Evolutionary conservation across 2,329 filamentous ascomycete species (phyloP).

Genomic region (Beauveria asiatica): DNA sequence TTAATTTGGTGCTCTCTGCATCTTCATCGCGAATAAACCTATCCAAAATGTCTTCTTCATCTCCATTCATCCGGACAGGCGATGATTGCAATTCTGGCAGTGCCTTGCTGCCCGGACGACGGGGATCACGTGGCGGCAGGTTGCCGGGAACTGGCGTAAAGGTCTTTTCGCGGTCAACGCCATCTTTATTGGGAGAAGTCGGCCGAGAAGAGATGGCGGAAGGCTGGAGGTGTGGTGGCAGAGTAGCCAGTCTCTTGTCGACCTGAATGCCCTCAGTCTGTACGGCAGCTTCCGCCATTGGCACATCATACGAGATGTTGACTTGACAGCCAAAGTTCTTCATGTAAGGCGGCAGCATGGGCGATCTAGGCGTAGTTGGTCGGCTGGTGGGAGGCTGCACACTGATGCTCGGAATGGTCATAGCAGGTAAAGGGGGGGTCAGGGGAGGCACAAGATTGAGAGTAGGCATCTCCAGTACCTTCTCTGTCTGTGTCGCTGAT

Average conservation of each 20-base stretch:
- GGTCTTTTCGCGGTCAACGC: slow-evolving; percentile 26
- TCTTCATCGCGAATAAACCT: slow-evolving; percentile 73
- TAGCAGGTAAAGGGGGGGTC: slow-evolving; percentile 28
- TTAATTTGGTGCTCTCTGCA: slow-evolving; percentile 47
- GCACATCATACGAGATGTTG: slow-evolving; percentile 21
- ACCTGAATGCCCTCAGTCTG: slow-evolving; percentile 91
- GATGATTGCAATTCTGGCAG: slow-evolving; percentile 32
- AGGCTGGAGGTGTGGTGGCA: slow-evolving; percentile 72
- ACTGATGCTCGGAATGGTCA: slow-evolving; percentile 74
- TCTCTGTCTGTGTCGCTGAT: slow-evolving; percentile 54
- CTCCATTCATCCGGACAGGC: slow-evolving; percentile 29
- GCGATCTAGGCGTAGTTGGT: slow-evolving; percentile 68
- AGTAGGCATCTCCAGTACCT: slow-evolving; percentile 12
- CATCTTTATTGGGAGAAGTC: slow-evolving; percentile 38
- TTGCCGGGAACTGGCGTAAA: slow-evolving; percentile 46
- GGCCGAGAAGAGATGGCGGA: slow-evolving; percentile 61
- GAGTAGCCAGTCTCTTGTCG: slow-evolving; percentile 64
- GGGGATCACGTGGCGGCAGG: slow-evolving; percentile 52
- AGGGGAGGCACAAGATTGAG: slow-evolving; percentile 20
- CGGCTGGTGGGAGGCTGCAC: slow-evolving; percentile 82
- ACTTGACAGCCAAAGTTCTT: slow-evolving; percentile 83
- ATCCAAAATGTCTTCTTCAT: slow-evolving; percentile 43
- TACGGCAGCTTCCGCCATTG: slow-evolving; percentile 34
- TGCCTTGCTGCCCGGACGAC: slow-evolving; percentile 41
- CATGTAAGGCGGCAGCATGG: slow-evolving; percentile 67